Base-by-base conservation (phyloP, 2,329 filamentous ascomycete species). In the Neofusicoccum cordaticola region DNA sequence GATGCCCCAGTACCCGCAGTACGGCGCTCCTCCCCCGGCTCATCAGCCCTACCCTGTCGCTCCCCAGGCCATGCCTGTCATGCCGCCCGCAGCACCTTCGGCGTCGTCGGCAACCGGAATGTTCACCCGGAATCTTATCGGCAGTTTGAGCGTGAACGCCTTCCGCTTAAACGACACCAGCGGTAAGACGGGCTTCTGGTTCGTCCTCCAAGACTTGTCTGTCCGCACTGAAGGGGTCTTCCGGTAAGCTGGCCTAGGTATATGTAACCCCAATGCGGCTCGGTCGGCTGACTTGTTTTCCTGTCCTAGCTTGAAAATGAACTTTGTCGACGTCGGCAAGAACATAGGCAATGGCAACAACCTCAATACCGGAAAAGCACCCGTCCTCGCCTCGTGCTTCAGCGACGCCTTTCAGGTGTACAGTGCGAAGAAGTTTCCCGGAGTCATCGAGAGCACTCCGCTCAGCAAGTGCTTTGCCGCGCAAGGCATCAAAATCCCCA, bases 401-500 rank as follows among this genome's bases (percentile, higher is more conserved):
- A 96, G 91, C 53, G 90, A 96, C 4, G 85, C 88, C 2, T 98
- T 99, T 82, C 91, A 92, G 62, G 95, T 99, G 35, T 98, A 90
- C 79, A 96, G 92, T 2, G 95, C 95, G 53, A 99, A 99, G 84
- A 97, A 97, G 73, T 99, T 99, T 77, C 95, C 95, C 0, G 95
- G 95, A 45, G 95, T 99, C 1, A 97, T 96, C 65, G 94, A 98
- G 75, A 96, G 91, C 76, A 99, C 95, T 0, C 80, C 88, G 3
- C 81, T 98, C 17, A 97, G 93, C 83, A 97, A 96, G 77, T 91
- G 88, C 67, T 98, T 99, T 79, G 94, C 95, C 3, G 84, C 86
- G 1, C 95, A 99, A 73, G 95, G 95, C 27, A 96, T 97, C 79
- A 97, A 97, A 79, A 97, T 98, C 27, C 94, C 94, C 0, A 97